Evolutionary conservation across 2,329 filamentous ascomycete species (phyloP), one percentile per base, ranked within the genome.

Genomic region (Tricladium varicosporioides): DNA sequence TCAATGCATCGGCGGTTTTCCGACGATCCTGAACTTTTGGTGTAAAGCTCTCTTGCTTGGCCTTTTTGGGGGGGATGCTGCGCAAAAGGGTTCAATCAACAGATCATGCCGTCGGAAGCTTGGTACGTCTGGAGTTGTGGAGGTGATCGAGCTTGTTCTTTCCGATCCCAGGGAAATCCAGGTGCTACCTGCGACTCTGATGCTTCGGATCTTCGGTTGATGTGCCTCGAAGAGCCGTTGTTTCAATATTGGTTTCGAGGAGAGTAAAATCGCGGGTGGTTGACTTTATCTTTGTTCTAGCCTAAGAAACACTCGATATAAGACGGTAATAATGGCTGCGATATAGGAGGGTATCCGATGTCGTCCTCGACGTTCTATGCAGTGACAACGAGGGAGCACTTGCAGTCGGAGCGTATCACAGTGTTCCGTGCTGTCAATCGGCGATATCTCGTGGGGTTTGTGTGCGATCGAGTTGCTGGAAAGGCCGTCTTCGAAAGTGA

Each of bases 321-420:
- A 14, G 48, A 18, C 19, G 51, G 51, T 18, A 50, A 58, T 53
- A 54, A 18, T 51, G 43, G 27, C 14, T 48, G 54, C 47, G 53
- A 56, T 62, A 63, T 63, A 56, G 53, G n/a, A n/a, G 15, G 22
- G 22, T 27, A 27, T 27, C 22, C 22, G 22, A 27, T 22, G 47
- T 33, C 13, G 43, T 19, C 7, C 52, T 48, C 18, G 50, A 45
- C 18, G 33, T 18, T 31, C 22, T 53, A 53, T 55, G 59, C 54
- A 43, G 59, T 60, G 56, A 58, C 45, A 49, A 59, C 47, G 50
- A 33, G 32, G 51, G 48, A 53, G 50, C 51, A 57, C 53, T 45
- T 63, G 60, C 61, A 60, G 62, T 19, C 45, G 52, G 16, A 45
- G 14, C 15, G 60, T 59, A 44, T 53, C 49, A 60, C 61, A 43